phyloP scores from a whole-genome alignment of 2,329 filamentous ascomycete species.

The Exophiala oligosperma region DNA sequence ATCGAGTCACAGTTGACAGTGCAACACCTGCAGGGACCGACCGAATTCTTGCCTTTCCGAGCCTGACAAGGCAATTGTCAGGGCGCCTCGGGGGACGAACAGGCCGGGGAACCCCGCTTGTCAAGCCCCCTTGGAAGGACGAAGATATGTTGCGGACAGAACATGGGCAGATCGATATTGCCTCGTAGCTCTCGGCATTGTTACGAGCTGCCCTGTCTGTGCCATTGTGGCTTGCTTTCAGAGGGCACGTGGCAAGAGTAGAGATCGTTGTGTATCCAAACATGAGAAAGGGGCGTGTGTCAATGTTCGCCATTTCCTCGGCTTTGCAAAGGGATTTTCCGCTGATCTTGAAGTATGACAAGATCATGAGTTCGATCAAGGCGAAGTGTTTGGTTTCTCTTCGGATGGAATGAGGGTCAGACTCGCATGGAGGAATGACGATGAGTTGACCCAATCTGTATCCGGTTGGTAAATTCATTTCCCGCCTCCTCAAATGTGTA shows the following conservation, averaged over 20 bases:
- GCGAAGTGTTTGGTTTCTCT: constrained; percentile 18
- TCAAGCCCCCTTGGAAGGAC: not conserved
- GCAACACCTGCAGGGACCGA: not conserved
- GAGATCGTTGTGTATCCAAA: not conserved
- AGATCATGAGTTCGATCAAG: constrained; percentile 9
- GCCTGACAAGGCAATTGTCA: not conserved
- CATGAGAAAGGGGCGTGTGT: not conserved
- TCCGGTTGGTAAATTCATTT: constrained; percentile 8
- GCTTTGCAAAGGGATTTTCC: not conserved
- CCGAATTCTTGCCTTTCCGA: not conserved
- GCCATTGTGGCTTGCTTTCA: not conserved
- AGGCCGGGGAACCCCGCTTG: not conserved
- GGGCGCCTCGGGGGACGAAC: not conserved
- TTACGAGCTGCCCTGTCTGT: not conserved
- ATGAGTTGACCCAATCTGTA: constrained; percentile 29
- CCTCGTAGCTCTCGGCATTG: not conserved
- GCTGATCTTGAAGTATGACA: constrained; percentile 9
- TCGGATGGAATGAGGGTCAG: constrained; percentile 30
- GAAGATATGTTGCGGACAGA: not conserved
- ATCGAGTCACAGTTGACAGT: not conserved
- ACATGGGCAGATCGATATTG: not conserved
- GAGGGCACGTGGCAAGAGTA: not conserved
- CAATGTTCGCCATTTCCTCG: constrained; percentile 18
- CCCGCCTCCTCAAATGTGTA: not conserved
- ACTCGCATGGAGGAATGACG: constrained; percentile 12